These are phyloP conservation scores for Mollisia scopiformis DNA, from an alignment of 2,329 filamentous ascomycete species.

Conservation along the genomic window DNA sequence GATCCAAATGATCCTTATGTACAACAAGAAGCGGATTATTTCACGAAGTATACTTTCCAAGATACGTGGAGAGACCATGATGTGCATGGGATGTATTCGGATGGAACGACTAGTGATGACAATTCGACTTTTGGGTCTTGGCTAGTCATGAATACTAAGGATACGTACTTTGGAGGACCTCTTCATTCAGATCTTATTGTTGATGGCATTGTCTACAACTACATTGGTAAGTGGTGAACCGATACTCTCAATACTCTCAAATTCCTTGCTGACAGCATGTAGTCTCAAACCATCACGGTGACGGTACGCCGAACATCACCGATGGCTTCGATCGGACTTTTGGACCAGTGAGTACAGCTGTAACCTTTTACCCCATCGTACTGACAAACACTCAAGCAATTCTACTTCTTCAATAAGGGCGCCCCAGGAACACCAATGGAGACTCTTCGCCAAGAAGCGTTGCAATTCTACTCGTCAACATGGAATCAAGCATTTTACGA, in stretches of 20 bases:
- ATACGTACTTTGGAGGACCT: slow-evolving; percentile 65
- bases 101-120: slow-evolving; percentile 52
- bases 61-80: slow-evolving; percentile 60
- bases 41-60: slow-evolving; percentile 67
- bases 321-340: slow-evolving; percentile 68
- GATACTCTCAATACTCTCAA: no score
- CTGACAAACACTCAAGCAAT: slow-evolving; percentile 43
- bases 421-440: slow-evolving; percentile 47
- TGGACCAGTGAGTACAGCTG: slow-evolving; percentile 46
- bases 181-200: slow-evolving; percentile 65
- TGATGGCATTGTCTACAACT: slow-evolving; percentile 69
- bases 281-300: slow-evolving; percentile 65
- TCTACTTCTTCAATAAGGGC: slow-evolving; percentile 65
- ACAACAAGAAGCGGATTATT: slow-evolving; percentile 59
- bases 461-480: slow-evolving; percentile 49
- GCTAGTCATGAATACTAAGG: slow-evolving; percentile 66
- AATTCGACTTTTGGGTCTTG: slow-evolving; percentile 60
- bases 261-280: slow-evolving; percentile 11
- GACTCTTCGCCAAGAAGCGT: slow-evolving; percentile 56
- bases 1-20: slow-evolving; percentile 58
- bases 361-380: neutral
- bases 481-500: slow-evolving; percentile 68
- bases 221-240: slow-evolving; percentile 43
- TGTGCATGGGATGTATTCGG: slow-evolving; percentile 58
- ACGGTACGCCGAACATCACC: slow-evolving; percentile 65